Evolutionary conservation across 495 filamentous ascomycete species (phyloP).

Genomic region (Xylaria grammica): DNA sequence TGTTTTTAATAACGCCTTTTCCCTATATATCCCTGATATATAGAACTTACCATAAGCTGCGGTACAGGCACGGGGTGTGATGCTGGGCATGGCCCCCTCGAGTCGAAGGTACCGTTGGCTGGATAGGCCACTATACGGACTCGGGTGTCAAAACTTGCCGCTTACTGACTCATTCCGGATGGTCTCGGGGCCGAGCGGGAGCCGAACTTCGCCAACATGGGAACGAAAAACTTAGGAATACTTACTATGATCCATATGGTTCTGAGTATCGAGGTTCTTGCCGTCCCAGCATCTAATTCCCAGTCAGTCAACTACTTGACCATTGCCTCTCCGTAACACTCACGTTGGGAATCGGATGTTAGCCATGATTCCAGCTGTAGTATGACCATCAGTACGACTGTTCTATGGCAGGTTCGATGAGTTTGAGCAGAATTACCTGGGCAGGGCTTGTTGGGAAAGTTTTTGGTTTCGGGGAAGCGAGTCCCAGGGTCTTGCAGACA

Average conservation of each 20-base stretch:
- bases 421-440: conserved; percentile 22
- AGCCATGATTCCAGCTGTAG: conserved; percentile 41
- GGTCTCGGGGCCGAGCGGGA: too few relatives aligned
- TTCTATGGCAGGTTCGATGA: too few relatives aligned
- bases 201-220: neutral
- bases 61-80: conserved; percentile 39
- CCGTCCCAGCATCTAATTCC: conserved; percentile 40
- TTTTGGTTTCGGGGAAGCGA: conserved; percentile 35
- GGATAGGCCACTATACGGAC: conserved; percentile 32
- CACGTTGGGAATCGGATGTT: conserved; percentile 45
- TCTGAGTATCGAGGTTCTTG: conserved; percentile 37
- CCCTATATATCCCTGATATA: too few relatives aligned
- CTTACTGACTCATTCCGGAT: too few relatives aligned
- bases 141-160: neutral
- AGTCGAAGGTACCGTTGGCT: conserved; percentile 39
- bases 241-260: conserved; percentile 38
- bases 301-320: neutral
- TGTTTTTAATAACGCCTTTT: too few relatives aligned
- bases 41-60: conserved; percentile 40
- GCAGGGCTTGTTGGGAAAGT: conserved; percentile 31
- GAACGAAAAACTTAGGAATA: neutral
- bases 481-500: conserved; percentile 26
- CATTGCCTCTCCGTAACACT: conserved; percentile 11
- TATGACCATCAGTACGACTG: neutral
- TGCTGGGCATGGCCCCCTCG: conserved; percentile 34